Evolutionary conservation across 176 grass and related monocot genomes (phyloP).

Genomic region (Carex scoparia): DNA sequence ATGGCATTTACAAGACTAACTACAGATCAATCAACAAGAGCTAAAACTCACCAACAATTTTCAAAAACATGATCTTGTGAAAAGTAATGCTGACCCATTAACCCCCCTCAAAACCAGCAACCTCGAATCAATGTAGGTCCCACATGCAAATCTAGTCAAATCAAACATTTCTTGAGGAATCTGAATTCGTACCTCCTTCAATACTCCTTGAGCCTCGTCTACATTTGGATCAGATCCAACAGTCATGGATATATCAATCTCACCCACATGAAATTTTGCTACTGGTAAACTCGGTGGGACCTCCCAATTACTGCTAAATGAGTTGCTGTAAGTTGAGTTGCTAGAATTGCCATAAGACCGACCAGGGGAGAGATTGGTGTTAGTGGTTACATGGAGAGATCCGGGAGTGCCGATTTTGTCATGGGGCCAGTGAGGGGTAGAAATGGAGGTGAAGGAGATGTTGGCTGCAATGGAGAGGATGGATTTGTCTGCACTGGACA

Average conservation of each 20-base stretch:
- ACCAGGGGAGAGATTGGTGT: constrained; percentile 50
- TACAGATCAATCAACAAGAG: neutral
- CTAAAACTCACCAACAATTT: constrained; percentile 1
- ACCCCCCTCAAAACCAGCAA: constrained; percentile 80
- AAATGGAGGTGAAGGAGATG: constrained; percentile 82
- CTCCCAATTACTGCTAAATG: constrained; percentile 43
- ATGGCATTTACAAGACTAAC: constrained; percentile 18
- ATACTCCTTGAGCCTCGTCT: constrained; percentile 44
- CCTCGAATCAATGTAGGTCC: constrained; percentile 82
- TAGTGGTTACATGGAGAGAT: constrained; percentile 43
- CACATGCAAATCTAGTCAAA: constrained; percentile 67
- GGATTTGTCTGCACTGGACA: constrained; percentile 16
- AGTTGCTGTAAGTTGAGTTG: constrained; percentile 44
- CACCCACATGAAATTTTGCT: constrained; percentile 39
- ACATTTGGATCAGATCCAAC: constrained; percentile 35
- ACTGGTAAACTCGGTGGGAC: constrained; percentile 56
- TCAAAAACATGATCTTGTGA: constrained; percentile 48
- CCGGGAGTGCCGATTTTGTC: constrained; percentile 71
- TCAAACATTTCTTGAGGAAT: constrained; percentile 86
- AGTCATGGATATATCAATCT: constrained; percentile 51
- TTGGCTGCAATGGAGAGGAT: constrained; percentile 50
- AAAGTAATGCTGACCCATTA: constrained; percentile 67
- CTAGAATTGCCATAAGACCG: constrained; percentile 48
- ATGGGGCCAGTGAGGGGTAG: constrained; percentile 67
- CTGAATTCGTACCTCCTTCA: constrained; percentile 71